These are phyloP conservation scores for Ceratocystis diversiconidia DNA, from an alignment of 2,329 filamentous ascomycete species.

Conservation along the genomic window DNA sequence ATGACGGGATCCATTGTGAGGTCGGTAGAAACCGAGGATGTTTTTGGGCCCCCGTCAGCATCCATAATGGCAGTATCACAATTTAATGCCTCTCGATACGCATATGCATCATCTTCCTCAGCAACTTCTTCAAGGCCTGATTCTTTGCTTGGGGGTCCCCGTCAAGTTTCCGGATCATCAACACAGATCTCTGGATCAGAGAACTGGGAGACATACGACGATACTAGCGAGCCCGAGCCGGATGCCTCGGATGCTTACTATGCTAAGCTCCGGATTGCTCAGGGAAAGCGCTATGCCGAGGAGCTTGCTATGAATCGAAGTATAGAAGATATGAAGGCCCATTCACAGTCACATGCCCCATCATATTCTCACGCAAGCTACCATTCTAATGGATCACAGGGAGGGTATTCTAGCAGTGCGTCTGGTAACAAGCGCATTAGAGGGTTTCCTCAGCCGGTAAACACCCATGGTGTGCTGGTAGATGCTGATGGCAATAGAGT, in stretches of 20 bases:
- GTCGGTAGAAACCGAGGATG: constrained; percentile 61
- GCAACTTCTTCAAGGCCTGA: constrained; percentile 13
- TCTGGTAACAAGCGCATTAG: constrained; percentile 9
- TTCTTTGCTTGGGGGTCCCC: constrained; percentile 24
- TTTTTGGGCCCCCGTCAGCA: constrained; percentile 30
- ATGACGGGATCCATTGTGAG: constrained; percentile 36
- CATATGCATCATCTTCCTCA: constrained; percentile 29
- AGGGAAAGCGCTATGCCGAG: constrained; percentile 31
- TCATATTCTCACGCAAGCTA: constrained; percentile 13
- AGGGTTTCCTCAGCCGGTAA: constrained; percentile 31
- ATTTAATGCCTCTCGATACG: constrained; percentile 28
- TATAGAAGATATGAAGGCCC: constrained; percentile 19
- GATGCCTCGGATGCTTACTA: constrained; percentile 70
- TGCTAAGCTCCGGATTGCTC: constrained; percentile 57
- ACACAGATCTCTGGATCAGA: constrained; percentile 70
- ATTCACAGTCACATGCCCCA: constrained; percentile 19
- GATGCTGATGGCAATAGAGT: constrained; percentile 49
- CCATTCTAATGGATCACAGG: constrained; percentile 8
- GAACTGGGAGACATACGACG: constrained; percentile 96
- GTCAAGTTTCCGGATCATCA: constrained; percentile 50
- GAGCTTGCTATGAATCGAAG: constrained; percentile 23
- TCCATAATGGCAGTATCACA: constrained; percentile 18
- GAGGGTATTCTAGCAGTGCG: background rate
- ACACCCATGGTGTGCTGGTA: constrained; percentile 35
- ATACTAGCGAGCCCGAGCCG: constrained; percentile 59